Evolutionary conservation across 1,284 basidiomycete species (phyloP), one percentile per base, ranked within the genome.

Genomic region (Xanthoconium separans): DNA sequence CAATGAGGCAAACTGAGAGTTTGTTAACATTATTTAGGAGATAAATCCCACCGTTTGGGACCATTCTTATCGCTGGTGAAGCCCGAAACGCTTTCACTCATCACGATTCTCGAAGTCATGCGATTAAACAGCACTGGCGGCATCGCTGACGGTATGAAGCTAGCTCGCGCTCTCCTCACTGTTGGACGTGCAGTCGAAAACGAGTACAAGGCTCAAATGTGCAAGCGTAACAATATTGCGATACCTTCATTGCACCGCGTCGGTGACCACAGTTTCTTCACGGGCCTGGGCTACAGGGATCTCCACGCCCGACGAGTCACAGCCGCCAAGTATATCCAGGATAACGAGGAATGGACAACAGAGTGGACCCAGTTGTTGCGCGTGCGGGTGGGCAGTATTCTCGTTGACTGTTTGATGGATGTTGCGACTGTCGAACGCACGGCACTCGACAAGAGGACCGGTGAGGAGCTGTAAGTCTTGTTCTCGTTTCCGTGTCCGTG

Each of bases 61-160:
- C 82, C 89, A 2, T 96, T 95, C 74, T 75, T 98, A 9, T 75
- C 79, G 1, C 81, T 95, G 0, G 77, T 99, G 20, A 81, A 85
- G 13, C 77, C 89, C 0, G 84, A 91, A 47, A 90, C 89, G 57
- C 79, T 98, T 10, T 93, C 94, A 0, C 78, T 98, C 22, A 87
- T 98, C 65, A 91, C 91, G 4, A 93, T 98, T 58, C 79, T 96
- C 34, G 95, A 98, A 70, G 71, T 95, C 49, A 92, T 98, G 89
- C 84, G 92, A 16, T 73, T 95, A 43, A 83, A 89, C 43, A 89
- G 90, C 6, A 79, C 83, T 1, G 89, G 91, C 18, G 91, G 91
- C 29, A 80, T 94, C 9, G 67, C 77, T 0, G 86, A 91, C 51
- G 96, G 95, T 1, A 93, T 97, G 87, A 97, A 97, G 74, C 90